A percentile compares a stretch with the other conserved stretches of the same genome.
Conservation (phyloP, 768 basidiomycete species). For the Termitomyces sp. region DNA sequence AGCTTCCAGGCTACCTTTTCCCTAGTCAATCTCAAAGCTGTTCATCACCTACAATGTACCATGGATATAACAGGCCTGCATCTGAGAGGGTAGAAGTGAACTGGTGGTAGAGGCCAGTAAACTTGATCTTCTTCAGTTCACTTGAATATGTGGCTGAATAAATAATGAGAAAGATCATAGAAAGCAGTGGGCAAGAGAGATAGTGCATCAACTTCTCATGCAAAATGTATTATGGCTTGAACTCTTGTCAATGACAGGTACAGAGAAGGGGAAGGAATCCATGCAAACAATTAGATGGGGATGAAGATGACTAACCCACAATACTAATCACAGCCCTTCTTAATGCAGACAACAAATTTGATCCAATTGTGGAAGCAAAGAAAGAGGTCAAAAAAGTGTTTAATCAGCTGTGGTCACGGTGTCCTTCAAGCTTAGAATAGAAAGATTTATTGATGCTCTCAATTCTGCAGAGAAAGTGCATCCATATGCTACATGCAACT, state of each 20-base stretch:
- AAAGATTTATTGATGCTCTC: too few relatives aligned
- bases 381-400: too few relatives aligned
- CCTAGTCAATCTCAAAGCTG: too few relatives aligned
- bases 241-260: conserved; percentile 1
- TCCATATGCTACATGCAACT: too few relatives aligned
- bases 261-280: not conserved
- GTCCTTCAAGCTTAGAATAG: too few relatives aligned
- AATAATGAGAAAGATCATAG: conserved; percentile 73
- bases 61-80: conserved; percentile 51
- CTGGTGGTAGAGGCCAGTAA: conserved; percentile 24
- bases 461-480: too few relatives aligned
- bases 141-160: conserved; percentile 67
- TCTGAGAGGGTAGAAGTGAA: conserved; percentile 32
- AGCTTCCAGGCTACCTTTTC: too few relatives aligned
- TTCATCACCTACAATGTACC: too few relatives aligned
- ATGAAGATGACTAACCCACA: conserved; percentile 39
- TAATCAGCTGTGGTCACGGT: too few relatives aligned
- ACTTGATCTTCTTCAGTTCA: conserved; percentile 47
- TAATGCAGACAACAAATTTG: too few relatives aligned
- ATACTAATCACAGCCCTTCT: too few relatives aligned
- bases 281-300: conserved; percentile 65
- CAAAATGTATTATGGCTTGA: conserved; percentile 68
- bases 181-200: conserved; percentile 68
- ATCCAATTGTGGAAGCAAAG: too few relatives aligned
- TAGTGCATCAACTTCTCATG: conserved; percentile 60